Conservation (phyloP, 2,329 filamentous ascomycete genomes). For the Venturia pyrina region DNA sequence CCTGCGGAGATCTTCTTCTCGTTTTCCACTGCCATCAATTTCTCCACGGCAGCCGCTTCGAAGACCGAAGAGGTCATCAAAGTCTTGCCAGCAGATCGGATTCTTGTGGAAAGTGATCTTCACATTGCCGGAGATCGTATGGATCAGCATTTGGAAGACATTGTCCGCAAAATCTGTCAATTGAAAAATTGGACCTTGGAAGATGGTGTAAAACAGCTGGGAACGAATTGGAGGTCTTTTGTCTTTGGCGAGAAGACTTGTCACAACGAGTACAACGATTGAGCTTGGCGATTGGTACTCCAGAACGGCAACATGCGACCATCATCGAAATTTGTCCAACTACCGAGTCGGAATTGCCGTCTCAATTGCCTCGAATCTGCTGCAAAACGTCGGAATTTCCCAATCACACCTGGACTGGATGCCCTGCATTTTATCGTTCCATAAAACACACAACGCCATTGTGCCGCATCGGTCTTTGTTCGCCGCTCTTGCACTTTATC, state of each 20-base stretch:
- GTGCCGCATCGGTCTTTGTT: background rate
- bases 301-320: background rate
- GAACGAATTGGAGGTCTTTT: slow-evolving; percentile 68
- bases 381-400: background rate
- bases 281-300: background rate
- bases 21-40: slow-evolving; percentile 77
- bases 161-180: slow-evolving; percentile 64
- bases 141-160: slow-evolving; percentile 66
- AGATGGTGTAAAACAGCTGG: slow-evolving; percentile 58
- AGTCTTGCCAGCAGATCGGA: slow-evolving; percentile 62
- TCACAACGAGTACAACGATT: background rate
- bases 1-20: slow-evolving; percentile 78
- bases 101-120: slow-evolving; percentile 85
- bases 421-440: background rate
- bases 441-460: background rate
- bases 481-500: background rate
- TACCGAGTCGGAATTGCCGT: background rate
- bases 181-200: slow-evolving; percentile 69
- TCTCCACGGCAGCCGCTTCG: slow-evolving; percentile 42
- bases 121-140: slow-evolving; percentile 72
- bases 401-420: background rate
- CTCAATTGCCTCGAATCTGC: background rate
- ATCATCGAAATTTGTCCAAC: background rate
- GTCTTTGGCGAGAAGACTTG: slow-evolving; percentile 50
- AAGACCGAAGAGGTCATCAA: slow-evolving; percentile 56